These are phyloP conservation scores for Rubia balearica DNA, from an alignment of 305 asterid genomes.

Conservation along the genomic window DNA sequence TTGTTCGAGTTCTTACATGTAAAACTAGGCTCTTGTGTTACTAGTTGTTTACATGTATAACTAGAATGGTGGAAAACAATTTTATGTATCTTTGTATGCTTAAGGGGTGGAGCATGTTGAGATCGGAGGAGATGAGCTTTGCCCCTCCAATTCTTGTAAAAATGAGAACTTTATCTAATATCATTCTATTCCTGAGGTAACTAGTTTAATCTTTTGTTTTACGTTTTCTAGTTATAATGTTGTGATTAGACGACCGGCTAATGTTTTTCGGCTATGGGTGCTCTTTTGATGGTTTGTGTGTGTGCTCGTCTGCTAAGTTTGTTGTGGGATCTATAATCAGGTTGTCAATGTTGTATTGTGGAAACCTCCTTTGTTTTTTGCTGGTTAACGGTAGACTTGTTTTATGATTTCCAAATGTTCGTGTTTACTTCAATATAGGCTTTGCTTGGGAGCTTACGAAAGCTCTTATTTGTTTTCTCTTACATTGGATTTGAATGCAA, in stretches of 20 bases:
- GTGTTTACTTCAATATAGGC: background rate
- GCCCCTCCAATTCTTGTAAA: slow-evolving; percentile 23
- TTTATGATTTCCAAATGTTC: background rate
- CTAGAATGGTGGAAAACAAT: slow-evolving; percentile 15
- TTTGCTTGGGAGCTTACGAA: background rate
- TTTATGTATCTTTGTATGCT: slow-evolving; percentile 15
- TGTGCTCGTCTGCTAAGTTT: background rate
- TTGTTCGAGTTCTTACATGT: slow-evolving; percentile 23
- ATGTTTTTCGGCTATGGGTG: too few relatives aligned
- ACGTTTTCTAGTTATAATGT: background rate
- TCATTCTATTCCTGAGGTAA: slow-evolving; percentile 11
- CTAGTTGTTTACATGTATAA: slow-evolving; percentile 21
- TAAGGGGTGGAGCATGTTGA: slow-evolving; percentile 6
- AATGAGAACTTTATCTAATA: slow-evolving; percentile 25
- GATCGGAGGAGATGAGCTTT: slow-evolving; percentile 12
- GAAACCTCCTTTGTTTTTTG: background rate
- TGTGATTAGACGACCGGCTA: background rate
- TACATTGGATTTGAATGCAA: too few relatives aligned
- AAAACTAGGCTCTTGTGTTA: slow-evolving; percentile 18
- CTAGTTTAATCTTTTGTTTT: background rate
- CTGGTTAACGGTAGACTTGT: background rate
- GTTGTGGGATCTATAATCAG: slow-evolving; percentile 8
- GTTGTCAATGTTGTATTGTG: slow-evolving; percentile 11
- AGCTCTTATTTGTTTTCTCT: background rate
- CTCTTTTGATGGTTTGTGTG: background rate